Percentiles rank a stretch among this genome's conserved stretches.
These are phyloP conservation scores for Serendipita sp. DNA, from an alignment of 1,284 basidiomycete genomes.

Conservation along the genomic window DNA sequence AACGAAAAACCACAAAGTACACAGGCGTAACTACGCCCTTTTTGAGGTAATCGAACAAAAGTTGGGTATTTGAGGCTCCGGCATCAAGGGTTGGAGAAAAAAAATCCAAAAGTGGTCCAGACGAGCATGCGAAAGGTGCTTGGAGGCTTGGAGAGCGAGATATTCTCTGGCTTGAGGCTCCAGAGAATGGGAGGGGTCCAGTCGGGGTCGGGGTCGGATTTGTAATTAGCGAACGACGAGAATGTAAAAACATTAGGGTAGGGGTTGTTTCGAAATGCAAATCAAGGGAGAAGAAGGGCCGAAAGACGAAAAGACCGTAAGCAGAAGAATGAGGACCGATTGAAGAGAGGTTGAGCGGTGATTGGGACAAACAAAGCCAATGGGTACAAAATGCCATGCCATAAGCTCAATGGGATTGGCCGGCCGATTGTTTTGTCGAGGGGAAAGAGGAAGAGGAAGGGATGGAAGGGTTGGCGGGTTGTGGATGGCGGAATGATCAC, in stretches of 20 bases:
- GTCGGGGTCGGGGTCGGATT: background rate
- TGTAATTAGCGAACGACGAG: constrained; percentile 1
- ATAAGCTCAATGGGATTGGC: background rate
- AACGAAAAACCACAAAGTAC: background rate
- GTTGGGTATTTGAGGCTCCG: background rate
- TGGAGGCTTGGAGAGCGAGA: background rate
- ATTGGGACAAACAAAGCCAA: background rate
- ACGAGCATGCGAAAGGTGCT: background rate
- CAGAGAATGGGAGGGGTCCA: background rate
- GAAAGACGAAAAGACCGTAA: background rate
- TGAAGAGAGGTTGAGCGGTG: background rate
- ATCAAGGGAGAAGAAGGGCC: background rate
- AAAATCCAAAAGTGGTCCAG: background rate
- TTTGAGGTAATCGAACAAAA: constrained; percentile 2
- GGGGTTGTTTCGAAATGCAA: background rate
- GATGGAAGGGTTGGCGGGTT: background rate
- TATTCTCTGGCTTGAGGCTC: background rate
- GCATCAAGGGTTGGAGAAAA: background rate
- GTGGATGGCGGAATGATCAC: background rate
- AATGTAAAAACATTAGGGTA: background rate
- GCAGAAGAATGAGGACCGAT: background rate
- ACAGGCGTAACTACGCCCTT: background rate
- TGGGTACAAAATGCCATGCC: background rate
- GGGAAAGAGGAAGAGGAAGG: background rate
- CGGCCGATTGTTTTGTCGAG: background rate